Evolutionary conservation across 1,284 basidiomycete genomes (phyloP).

Genomic region (Ceratobasidium sp.): DNA sequence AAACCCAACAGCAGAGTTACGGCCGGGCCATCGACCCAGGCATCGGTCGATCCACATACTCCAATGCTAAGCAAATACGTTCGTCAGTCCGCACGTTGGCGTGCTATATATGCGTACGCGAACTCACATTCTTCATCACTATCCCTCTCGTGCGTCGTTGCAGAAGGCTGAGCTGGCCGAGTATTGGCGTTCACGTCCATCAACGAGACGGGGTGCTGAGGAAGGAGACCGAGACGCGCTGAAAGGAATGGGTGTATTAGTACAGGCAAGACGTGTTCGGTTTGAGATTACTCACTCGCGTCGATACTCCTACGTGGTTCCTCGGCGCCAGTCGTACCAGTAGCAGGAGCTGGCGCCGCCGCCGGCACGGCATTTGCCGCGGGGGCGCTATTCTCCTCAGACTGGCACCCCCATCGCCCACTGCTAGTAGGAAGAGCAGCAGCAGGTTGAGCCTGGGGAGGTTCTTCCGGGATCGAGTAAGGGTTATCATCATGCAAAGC

Average conservation of each 20-base stretch:
- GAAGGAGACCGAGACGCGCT: conserved; percentile 41
- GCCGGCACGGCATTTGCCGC: neutral
- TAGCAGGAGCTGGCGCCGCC: conserved; percentile 4
- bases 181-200: conserved; percentile 35
- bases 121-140: conserved; percentile 40
- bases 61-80: conserved; percentile 23
- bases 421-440: conserved; percentile 25
- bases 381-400: conserved; percentile 5
- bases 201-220: conserved; percentile 34
- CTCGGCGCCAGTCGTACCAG: neutral
- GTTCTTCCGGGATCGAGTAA: neutral
- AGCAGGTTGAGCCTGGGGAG: neutral
- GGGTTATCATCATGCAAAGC: conserved; percentile 26
- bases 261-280: neutral
- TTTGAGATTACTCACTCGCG: conserved; percentile 25
- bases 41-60: conserved; percentile 41
- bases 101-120: too few relatives aligned
- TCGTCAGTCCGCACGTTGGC: too few relatives aligned
- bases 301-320: conserved; percentile 35
- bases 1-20: too few relatives aligned
- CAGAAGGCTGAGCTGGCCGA: conserved; percentile 14
- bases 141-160: conserved; percentile 6
- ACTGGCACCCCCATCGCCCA: conserved; percentile 30
- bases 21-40: conserved; percentile 28
- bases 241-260: neutral